A percentile compares a stretch with the other conserved stretches of the same genome.
These are phyloP conservation scores for Suillus bovinus DNA, from an alignment of 768 basidiomycete genomes.

Conservation along the genomic window DNA sequence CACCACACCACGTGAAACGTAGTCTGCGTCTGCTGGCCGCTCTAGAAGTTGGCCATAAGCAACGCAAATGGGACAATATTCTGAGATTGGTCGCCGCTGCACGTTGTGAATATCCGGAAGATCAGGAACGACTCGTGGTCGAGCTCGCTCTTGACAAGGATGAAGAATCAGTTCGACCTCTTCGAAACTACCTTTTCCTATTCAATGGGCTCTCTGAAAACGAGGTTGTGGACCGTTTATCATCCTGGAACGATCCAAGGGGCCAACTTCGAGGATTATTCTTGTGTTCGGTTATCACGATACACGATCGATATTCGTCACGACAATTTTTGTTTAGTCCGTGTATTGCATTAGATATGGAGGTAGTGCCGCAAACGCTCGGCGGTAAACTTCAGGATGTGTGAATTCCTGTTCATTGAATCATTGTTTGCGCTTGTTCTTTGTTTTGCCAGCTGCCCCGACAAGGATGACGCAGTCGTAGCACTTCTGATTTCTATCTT, in stretches of 20 bases:
- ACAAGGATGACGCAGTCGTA: too few species aligned
- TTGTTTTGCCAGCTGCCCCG: too few species aligned
- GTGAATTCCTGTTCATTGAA: not conserved
- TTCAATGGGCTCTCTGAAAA: not conserved
- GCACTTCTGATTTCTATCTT: too few species aligned
- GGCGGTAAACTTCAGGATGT: not conserved
- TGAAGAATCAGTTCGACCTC: not conserved
- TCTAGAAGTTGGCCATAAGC: not conserved
- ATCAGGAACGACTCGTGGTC: not conserved
- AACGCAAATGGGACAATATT: not conserved
- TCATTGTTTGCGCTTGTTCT: too few species aligned
- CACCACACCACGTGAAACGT: not conserved
- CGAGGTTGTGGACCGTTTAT: not conserved
- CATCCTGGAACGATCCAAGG: not conserved
- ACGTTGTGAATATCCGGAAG: not conserved
- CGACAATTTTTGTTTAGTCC: not conserved
- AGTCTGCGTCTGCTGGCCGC: not conserved
- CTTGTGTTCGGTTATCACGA: not conserved
- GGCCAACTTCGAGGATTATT: not conserved
- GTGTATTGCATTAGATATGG: not conserved
- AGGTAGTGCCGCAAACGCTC: not conserved
- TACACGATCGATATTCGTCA: not conserved
- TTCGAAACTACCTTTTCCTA: conserved; percentile 1
- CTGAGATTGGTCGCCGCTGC: not conserved
- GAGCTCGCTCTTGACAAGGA: not conserved